These are phyloP conservation scores for Pseudophaeomoniella oleicola DNA, from an alignment of 2,329 filamentous ascomycete genomes.

Conservation along the genomic window DNA sequence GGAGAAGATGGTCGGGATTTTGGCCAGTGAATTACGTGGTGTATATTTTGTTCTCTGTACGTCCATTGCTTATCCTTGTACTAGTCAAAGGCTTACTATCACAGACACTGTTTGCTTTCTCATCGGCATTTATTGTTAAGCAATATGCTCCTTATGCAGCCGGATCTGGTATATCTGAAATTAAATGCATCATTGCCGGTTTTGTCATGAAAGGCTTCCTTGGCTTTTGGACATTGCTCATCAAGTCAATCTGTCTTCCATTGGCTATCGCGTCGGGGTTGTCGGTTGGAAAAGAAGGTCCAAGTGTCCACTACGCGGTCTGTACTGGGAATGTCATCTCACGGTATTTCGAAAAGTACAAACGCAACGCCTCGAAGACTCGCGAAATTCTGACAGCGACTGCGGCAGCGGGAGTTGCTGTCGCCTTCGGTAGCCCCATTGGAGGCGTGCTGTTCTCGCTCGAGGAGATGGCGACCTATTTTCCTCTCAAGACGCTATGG, in stretches of 20 bases:
- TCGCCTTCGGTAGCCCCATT: slow-evolving; percentile 94
- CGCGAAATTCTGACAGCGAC: slow-evolving; percentile 89
- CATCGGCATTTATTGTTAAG: slow-evolving; percentile 72
- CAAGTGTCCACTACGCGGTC: slow-evolving; percentile 97
- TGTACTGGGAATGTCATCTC: slow-evolving; percentile 96
- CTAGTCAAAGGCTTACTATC: slow-evolving; percentile 5
- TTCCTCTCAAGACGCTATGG: slow-evolving; percentile 95
- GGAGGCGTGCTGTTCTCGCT: slow-evolving; percentile 92
- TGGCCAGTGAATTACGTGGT: slow-evolving; percentile 68
- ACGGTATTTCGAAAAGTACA: slow-evolving; percentile 82
- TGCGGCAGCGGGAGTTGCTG: slow-evolving; percentile 85
- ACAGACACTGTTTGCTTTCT: slow-evolving; percentile 64
- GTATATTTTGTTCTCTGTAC: slow-evolving; percentile 72
- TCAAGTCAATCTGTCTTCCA: slow-evolving; percentile 85
- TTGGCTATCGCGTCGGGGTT: slow-evolving; percentile 86
- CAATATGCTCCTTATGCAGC: slow-evolving; percentile 90
- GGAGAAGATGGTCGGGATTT: slow-evolving; percentile 77
- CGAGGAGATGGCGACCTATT: slow-evolving; percentile 95
- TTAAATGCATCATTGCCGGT: slow-evolving; percentile 97
- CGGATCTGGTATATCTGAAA: slow-evolving; percentile 93
- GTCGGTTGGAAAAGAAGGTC: slow-evolving; percentile 92
- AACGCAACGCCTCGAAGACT: slow-evolving; percentile 81
- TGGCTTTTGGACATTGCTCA: slow-evolving; percentile 76
- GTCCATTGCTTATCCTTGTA: slow-evolving; percentile 9
- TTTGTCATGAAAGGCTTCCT: slow-evolving; percentile 99